These are phyloP conservation scores for Mortierella sp. DNA, from an alignment of 371 early-diverging fungal genomes.

Conservation along the genomic window DNA sequence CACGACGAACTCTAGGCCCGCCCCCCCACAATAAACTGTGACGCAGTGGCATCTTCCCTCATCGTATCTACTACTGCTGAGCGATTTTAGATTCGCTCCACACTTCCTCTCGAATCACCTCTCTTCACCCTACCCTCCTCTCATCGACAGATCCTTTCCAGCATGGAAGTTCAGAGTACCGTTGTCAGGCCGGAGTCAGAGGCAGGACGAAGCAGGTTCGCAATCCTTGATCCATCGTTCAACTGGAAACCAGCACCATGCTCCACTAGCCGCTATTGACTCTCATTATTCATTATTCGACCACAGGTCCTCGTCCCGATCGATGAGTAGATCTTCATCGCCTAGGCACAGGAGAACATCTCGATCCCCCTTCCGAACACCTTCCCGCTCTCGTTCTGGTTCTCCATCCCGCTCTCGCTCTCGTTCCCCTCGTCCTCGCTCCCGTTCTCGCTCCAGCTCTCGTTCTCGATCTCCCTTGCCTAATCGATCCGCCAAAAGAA, in stretches of 20 bases:
- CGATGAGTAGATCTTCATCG: conserved; percentile 35
- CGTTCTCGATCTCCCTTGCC: conserved; percentile 31
- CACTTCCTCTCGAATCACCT: neutral
- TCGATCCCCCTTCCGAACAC: conserved; percentile 21
- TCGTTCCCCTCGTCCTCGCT: conserved; percentile 16
- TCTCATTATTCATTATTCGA: neutral
- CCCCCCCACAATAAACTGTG: neutral
- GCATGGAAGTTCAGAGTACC: conserved; percentile 35
- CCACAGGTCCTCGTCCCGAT: conserved; percentile 26
- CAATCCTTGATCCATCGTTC: neutral
- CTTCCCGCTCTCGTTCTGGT: conserved; percentile 11
- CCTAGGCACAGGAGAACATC: conserved; percentile 30
- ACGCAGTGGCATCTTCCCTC: neutral
- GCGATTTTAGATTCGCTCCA: neutral
- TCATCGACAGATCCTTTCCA: conserved; percentile 4
- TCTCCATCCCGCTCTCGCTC: conserved; percentile 32
- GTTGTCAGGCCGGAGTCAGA: conserved; percentile 8
- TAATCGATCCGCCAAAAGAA: conserved; percentile 19
- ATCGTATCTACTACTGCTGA: neutral
- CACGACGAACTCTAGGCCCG: conserved; percentile 7
- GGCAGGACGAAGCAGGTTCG: conserved; percentile 18
- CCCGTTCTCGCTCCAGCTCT: conserved; percentile 13
- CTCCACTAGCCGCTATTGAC: conserved; percentile 14
- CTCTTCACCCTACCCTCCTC: neutral
- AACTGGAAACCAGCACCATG: too few species aligned